Conservation (phyloP, 345 rosid species). For the Brassica cretica region DNA sequence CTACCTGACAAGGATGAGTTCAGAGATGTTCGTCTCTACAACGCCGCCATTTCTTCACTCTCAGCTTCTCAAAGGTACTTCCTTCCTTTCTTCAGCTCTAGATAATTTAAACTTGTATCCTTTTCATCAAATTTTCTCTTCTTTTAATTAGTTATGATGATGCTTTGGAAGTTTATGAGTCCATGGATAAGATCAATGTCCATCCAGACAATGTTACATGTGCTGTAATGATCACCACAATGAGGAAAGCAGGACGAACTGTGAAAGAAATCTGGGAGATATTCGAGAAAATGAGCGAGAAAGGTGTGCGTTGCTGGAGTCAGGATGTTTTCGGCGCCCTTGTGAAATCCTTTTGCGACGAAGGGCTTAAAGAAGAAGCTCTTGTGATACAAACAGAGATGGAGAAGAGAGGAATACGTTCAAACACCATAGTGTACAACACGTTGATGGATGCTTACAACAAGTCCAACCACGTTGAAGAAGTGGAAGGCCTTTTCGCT, state of each 20-base stretch:
- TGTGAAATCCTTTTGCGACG: conserved; percentile 79
- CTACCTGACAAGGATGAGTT: conserved; percentile 62
- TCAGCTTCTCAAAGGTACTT: conserved; percentile 59
- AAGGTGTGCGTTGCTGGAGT: conserved; percentile 74
- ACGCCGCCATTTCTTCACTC: conserved; percentile 77
- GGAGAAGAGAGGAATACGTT: conserved; percentile 75
- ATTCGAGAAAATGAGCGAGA: conserved; percentile 71
- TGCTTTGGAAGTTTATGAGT: conserved; percentile 64
- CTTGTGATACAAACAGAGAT: conserved; percentile 77
- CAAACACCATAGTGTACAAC: conserved; percentile 67
- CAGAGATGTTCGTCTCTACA: conserved; percentile 67
- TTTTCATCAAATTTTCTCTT: not conserved
- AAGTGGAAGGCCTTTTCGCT: conserved; percentile 77
- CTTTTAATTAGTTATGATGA: conserved; percentile 58
- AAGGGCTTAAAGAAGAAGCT: conserved; percentile 79
- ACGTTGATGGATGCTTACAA: conserved; percentile 80
- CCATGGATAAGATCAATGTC: conserved; percentile 65
- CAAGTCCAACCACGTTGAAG: conserved; percentile 70
- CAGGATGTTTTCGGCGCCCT: conserved; percentile 67
- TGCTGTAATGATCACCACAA: conserved; percentile 65
- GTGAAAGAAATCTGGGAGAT: conserved; percentile 83
- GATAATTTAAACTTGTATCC: conserved; percentile 10
- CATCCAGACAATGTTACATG: conserved; percentile 72
- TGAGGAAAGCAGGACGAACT: conserved; percentile 65
- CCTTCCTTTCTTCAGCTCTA: not conserved